Evolutionary conservation across 768 basidiomycete genomes (phyloP).

Genomic region (Phaeotremella skinneri): DNA sequence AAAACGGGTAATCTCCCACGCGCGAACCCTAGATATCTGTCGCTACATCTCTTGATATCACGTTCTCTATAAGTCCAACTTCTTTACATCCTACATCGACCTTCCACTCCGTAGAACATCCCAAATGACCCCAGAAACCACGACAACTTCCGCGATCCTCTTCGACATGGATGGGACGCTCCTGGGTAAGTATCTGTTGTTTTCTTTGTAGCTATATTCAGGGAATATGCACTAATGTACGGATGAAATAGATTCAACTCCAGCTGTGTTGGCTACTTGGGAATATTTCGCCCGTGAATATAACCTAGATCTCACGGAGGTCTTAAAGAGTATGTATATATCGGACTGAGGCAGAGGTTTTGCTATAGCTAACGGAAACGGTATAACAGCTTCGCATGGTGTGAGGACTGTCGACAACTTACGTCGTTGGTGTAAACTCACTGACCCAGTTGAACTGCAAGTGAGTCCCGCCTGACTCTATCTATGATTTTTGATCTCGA

Average conservation of each 20-base stretch:
- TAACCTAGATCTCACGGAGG: constrained; percentile 46
- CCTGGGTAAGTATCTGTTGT: constrained; percentile 27
- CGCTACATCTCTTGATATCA: too few species aligned
- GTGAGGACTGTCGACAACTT: constrained; percentile 73
- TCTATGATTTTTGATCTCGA: constrained; percentile 1
- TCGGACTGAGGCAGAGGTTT: neutral
- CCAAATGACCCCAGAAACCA: constrained; percentile 1
- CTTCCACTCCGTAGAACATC: too few species aligned
- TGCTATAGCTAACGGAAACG: neutral
- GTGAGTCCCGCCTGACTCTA: constrained; percentile 52
- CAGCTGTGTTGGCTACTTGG: constrained; percentile 78
- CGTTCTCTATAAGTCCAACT: too few species aligned
- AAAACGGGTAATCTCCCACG: too few species aligned
- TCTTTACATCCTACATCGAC: too few species aligned
- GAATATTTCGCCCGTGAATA: constrained; percentile 66
- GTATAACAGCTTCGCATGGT: constrained; percentile 63
- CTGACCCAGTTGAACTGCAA: constrained; percentile 60
- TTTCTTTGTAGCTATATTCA: neutral
- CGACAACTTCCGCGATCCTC: constrained; percentile 19
- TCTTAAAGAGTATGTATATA: constrained; percentile 44
- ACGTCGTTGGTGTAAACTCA: constrained; percentile 64
- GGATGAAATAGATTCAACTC: constrained; percentile 80
- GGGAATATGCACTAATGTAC: constrained; percentile 44
- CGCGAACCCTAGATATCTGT: too few species aligned
- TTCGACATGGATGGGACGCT: constrained; percentile 51